These are phyloP conservation scores for Phytophthora pini DNA, from an alignment of 352 stramenopile genomes.

Conservation along the genomic window DNA sequence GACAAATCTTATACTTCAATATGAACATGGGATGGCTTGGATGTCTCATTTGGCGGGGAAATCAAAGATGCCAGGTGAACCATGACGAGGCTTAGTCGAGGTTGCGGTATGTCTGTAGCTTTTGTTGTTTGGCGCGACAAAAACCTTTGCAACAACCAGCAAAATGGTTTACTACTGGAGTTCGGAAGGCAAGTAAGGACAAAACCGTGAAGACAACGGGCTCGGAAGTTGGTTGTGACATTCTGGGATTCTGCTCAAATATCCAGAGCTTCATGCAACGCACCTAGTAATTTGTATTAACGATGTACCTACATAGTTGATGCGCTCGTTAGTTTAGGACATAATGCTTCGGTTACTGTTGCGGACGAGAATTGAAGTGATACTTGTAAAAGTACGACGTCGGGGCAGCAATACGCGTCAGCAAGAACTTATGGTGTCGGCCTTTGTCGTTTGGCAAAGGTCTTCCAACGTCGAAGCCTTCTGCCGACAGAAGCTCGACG, in stretches of 20 bases:
- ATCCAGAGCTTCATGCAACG: too few relatives aligned
- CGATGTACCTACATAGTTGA: too few relatives aligned
- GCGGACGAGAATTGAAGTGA: conserved; percentile 75
- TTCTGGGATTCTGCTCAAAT: too few relatives aligned
- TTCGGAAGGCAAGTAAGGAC: too few relatives aligned
- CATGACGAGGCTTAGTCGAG: conserved; percentile 2
- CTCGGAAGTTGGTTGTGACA: too few relatives aligned
- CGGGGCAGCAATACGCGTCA: conserved; percentile 82
- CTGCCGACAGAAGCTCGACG: conserved; percentile 82
- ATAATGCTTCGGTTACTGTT: conserved; percentile 58
- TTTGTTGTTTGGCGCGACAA: too few relatives aligned
- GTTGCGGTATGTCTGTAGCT: neutral
- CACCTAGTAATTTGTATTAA: too few relatives aligned
- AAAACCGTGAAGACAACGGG: too few relatives aligned
- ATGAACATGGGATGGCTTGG: neutral
- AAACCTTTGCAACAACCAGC: too few relatives aligned
- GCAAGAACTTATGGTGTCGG: conserved; percentile 79
- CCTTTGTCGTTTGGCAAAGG: conserved; percentile 68
- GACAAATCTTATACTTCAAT: neutral
- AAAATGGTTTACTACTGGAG: too few relatives aligned
- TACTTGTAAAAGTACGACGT: conserved; percentile 93
- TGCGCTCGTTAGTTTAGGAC: too few relatives aligned
- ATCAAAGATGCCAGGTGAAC: neutral
- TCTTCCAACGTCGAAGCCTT: conserved; percentile 82
- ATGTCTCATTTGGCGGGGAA: neutral